Percentiles rank a stretch among this genome's conserved stretches.
Evolutionary conservation across 148 eudicot genomes (phyloP).

Genomic region (Rhododendron simsii): DNA sequence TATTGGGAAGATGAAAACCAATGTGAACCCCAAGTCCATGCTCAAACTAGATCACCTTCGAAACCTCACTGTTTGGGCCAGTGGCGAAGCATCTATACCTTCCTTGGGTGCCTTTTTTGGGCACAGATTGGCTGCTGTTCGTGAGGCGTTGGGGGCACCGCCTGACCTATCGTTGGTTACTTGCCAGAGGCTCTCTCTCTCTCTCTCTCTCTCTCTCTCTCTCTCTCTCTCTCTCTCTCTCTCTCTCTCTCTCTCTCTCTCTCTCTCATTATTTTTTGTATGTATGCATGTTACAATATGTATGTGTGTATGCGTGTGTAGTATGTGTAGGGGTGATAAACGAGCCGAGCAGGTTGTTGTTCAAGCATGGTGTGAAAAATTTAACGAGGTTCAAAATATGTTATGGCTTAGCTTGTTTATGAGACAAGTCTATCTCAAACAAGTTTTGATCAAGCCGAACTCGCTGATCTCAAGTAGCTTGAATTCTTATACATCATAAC

Average conservation of each 20-base stretch:
- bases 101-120: background rate
- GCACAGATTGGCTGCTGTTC: background rate
- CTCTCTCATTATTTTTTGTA: background rate
- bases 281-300: too few relatives aligned
- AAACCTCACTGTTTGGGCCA: background rate
- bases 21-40: background rate
- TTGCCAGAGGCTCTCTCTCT: background rate
- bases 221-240: background rate
- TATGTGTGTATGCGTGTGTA: background rate
- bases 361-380: too few relatives aligned
- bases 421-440: too few relatives aligned
- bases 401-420: too few relatives aligned
- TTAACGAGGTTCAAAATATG: too few relatives aligned
- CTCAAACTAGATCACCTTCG: background rate
- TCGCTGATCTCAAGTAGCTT: too few relatives aligned
- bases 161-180: background rate
- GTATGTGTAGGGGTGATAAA: too few relatives aligned
- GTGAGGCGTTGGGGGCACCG: background rate
- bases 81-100: background rate
- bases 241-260: too few relatives aligned
- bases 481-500: too few relatives aligned
- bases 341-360: too few relatives aligned
- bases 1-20: background rate
- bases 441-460: too few relatives aligned
- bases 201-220: background rate